Conservation (phyloP, 2,329 filamentous ascomycete species). For the Phialemoniopsis sp. region DNA sequence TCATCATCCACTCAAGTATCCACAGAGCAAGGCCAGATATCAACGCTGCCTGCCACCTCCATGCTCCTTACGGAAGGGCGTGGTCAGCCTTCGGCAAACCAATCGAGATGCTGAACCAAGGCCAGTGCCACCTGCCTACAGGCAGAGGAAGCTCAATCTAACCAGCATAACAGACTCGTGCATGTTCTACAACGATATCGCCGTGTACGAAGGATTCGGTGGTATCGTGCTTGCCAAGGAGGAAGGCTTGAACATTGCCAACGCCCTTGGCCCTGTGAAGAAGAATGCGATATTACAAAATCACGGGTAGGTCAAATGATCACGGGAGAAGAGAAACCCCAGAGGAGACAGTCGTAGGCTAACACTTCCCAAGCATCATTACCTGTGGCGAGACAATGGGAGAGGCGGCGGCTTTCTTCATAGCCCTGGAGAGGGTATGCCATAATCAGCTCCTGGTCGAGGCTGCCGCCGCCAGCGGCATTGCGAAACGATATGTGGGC, state of each 20-base stretch:
- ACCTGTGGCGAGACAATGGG: slow-evolving; percentile 58
- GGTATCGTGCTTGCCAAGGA: slow-evolving; percentile 53
- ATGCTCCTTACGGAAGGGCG: slow-evolving; percentile 40
- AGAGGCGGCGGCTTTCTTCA: slow-evolving; percentile 57
- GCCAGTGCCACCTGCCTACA: too few species aligned
- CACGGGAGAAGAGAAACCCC: too few species aligned
- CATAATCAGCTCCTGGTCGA: slow-evolving; percentile 54
- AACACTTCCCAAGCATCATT: too few species aligned
- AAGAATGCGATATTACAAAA: slow-evolving; percentile 55
- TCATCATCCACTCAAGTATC: slow-evolving; percentile 45
- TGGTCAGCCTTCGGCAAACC: slow-evolving; percentile 54
- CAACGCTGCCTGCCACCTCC: slow-evolving; percentile 41
- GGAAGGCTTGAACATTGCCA: slow-evolving; percentile 50
- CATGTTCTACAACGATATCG: slow-evolving; percentile 45
- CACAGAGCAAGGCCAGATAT: slow-evolving; percentile 43
- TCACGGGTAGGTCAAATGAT: too few species aligned
- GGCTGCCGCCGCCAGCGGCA: slow-evolving; percentile 54
- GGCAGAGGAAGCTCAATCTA: too few species aligned
- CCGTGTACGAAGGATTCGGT: slow-evolving; percentile 43
- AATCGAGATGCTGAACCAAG: slow-evolving; percentile 59
- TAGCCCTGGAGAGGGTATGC: slow-evolving; percentile 54
- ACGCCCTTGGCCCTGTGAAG: slow-evolving; percentile 43
- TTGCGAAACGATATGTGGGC: too few species aligned
- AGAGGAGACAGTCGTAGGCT: too few species aligned
- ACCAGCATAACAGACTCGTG: too few species aligned